These are phyloP conservation scores for Castanospermum australe DNA, from an alignment of 306 rosid genomes.

Conservation along the genomic window DNA sequence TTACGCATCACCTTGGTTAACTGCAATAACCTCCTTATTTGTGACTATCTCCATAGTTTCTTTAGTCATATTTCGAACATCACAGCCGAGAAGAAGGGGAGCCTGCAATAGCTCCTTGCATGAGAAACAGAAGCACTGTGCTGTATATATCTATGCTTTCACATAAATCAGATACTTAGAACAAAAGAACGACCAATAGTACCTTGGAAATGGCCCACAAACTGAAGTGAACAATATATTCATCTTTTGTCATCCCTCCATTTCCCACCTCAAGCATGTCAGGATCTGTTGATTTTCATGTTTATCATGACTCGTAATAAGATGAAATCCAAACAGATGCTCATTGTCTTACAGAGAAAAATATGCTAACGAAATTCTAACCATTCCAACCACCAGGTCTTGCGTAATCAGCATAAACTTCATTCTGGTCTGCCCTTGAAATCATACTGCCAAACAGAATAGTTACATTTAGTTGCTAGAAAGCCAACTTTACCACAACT, in stretches of 20 bases:
- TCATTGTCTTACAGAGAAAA: neutral
- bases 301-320: neutral
- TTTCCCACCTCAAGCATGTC: constrained; percentile 99
- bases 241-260: constrained; percentile 90
- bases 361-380: constrained; percentile 24
- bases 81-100: constrained; percentile 98
- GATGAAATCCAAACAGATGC: neutral
- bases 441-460: constrained; percentile 62
- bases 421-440: constrained; percentile 81
- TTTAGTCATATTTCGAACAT: constrained; percentile 71
- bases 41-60: constrained; percentile 65
- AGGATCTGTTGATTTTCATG: constrained; percentile 63
- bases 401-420: constrained; percentile 72
- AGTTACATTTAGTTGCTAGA: neutral
- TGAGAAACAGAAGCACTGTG: neutral
- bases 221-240: constrained; percentile 91
- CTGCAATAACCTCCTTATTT: constrained; percentile 76
- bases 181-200: neutral
- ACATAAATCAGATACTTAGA: constrained; percentile 3
- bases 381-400: constrained; percentile 99
- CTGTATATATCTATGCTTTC: neutral
- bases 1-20: constrained; percentile 70
- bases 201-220: constrained; percentile 98
- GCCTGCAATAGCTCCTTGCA: constrained; percentile 55
- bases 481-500: constrained; percentile 2